phyloP scores from a whole-genome alignment of 805 yeast genomes.

The Clavispora asparagi region DNA sequence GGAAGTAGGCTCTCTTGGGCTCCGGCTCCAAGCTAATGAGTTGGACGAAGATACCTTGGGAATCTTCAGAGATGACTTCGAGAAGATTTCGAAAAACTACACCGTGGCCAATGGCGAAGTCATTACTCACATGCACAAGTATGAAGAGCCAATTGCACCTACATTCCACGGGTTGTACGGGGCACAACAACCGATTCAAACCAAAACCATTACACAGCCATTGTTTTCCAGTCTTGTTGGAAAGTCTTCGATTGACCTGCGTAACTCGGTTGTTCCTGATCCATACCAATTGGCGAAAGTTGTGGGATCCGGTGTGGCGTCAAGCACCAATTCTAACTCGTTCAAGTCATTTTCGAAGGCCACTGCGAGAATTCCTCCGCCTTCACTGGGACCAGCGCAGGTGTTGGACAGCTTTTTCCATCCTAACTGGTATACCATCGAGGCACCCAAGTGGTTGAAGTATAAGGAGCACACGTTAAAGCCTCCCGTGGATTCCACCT shows the following conservation, averaged over 20 bases:
- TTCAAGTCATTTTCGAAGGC: conserved; percentile 29
- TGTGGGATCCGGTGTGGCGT: conserved; percentile 23
- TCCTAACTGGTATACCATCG: conserved; percentile 42
- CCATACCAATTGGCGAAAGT: conserved; percentile 64
- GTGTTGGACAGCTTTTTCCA: conserved; percentile 39
- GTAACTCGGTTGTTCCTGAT: conserved; percentile 63
- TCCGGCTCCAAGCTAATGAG: conserved; percentile 10
- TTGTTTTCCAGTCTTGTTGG: conserved; percentile 70
- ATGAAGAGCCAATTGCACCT: conserved; percentile 25
- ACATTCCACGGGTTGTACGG: conserved; percentile 18
- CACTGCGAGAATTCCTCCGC: conserved; percentile 29
- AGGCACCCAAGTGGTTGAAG: conserved; percentile 38
- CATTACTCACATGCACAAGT: conserved; percentile 26
- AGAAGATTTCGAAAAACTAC: conserved; percentile 51
- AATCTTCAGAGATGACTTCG: conserved; percentile 52
- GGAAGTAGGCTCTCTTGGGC: conserved; percentile 48
- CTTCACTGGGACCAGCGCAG: conserved; percentile 27
- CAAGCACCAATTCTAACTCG: conserved; percentile 18
- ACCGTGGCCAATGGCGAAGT: conserved; percentile 59
- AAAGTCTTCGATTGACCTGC: conserved; percentile 70
- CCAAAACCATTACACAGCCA: conserved; percentile 64
- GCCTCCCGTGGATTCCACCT: conserved; percentile 24
- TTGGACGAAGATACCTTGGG: conserved; percentile 22
- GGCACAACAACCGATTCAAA: conserved; percentile 24
- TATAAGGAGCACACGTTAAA: conserved; percentile 21